Base-by-base conservation (phyloP, 2,329 filamentous ascomycete genomes). In the Ceratocystis albifundus region DNA sequence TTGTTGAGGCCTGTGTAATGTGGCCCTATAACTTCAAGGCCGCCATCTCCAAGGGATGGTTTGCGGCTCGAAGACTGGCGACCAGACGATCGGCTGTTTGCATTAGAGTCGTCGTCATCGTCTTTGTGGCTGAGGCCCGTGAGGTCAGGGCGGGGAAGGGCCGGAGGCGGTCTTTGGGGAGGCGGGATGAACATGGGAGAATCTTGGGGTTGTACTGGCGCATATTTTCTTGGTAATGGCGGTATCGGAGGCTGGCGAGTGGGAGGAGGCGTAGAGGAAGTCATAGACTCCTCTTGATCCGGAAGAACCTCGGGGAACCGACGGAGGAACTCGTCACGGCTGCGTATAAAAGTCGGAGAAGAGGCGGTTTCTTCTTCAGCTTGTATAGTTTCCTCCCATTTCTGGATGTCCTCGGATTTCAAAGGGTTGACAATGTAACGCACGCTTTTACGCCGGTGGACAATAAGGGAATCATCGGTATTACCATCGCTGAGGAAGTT, bases 311-410 rank as follows among this genome's bases (percentile, higher is more conserved):
- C 86, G 0, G 92, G 91, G 72, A 87, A 96, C 22, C 89, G 83
- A 6, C 89, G 85, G 62, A 95, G 76, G 71, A 96, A 96, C 44
- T 96, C 92, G 69, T 94, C 89, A 12, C 87, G 89, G 4, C 85
- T 86, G 67, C 86, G 86, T 55, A 88, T 81, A 71, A 88, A 87
- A 72, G 70, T 74, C 62, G 75, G 76, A 5, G 80, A 77, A 50
- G 81, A 80, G 28, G 80, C 78, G 2, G 74, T 77, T 32, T 80
- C 78, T 45, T 78, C 80, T 69, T 92, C 88, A 53, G 83, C 83
- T 68, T 86, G 82, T 2, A 94, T 83, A 68, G 84, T 85, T 69
- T 90, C 86, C 71, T 92, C 83, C 89, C 91, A 96, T 55, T 83
- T 84, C 67, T 83, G 84, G 69, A 94, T 85, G 73, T 96, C 93